Base-by-base conservation (phyloP, 257 asterid genomes). In the Cruciata laevipes region DNA sequence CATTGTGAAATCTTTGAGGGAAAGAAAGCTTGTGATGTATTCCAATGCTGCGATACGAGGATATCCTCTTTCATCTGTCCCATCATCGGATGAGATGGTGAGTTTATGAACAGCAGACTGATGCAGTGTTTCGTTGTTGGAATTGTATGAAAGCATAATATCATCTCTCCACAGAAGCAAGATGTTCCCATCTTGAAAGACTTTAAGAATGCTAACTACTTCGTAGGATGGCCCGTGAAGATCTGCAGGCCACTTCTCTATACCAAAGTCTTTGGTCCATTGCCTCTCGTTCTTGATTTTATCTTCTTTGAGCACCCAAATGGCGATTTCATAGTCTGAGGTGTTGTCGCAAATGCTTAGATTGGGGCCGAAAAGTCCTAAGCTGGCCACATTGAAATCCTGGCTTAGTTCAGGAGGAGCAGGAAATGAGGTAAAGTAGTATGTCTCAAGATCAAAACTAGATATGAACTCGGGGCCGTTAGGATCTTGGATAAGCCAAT, bases 231-330 rank as follows among this genome's bases (percentile, higher is more conserved):
- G 66, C 44, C 66, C 71, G 10, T 38, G 13, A 1, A 58, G 68
- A 18, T 65, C 68, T 61, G 3, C 73, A 20, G 38, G 53, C 52
- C 60, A 23, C 40, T 73, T 61, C 53, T 71, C 52, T 16, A 80
- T 66, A 7, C 75, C 81, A 59, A 32, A 60, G 44, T 79, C 69
- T 35, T 70, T 76, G 1, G 3, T 64, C 90, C 90, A 80, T 23
- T 79, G 68, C 37, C 63, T 71, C 73, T 77, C 73, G 0, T 64
- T 69, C 73, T 77, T 71, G 1, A 68, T 77, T 60, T 80, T 82
- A 9, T 80, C 80, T 58, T 82, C 80, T 76, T 79, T 80, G 87
- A 85, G 74, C 68, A 67, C 64, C 91, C 88, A 82, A 1, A 85
- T 56, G 17, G 69, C 74, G 38, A 85, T 66, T 37, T 76, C 75